Percentiles rank a stretch among this genome's conserved stretches.
Conservation (phyloP, 176 grass and related monocot species). For the Echinochloa phyllopogon region DNA sequence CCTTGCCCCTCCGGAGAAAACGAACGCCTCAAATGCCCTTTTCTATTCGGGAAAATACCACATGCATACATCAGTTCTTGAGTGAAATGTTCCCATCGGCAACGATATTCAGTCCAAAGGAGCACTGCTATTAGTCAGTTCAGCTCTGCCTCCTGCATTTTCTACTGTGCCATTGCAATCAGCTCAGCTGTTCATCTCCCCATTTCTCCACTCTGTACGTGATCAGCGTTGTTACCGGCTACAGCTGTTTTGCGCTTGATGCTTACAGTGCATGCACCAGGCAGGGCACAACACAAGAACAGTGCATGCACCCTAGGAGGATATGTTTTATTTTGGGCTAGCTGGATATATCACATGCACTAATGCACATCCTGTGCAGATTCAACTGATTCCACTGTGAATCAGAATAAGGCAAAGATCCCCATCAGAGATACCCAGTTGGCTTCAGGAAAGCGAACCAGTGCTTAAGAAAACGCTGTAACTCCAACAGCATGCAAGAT, state of each 20-base stretch:
- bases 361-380: too few species aligned
- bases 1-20: not conserved
- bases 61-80: not conserved
- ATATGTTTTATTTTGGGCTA: constrained; percentile 36
- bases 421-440: constrained; percentile 26
- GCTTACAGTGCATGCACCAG: constrained; percentile 20
- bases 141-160: not conserved
- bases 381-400: constrained; percentile 32
- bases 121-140: not conserved
- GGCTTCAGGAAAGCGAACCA: constrained; percentile 32
- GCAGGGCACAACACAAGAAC: not conserved
- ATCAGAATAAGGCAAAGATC: constrained; percentile 36
- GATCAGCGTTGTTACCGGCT: not conserved
- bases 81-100: not conserved
- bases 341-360: constrained; percentile 24
- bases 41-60: not conserved
- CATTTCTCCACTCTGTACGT: not conserved
- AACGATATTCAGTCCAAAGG: constrained; percentile 1
- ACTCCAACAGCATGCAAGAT: not conserved
- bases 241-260: not conserved
- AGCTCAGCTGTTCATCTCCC: not conserved
- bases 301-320: not conserved
- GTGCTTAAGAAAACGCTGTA: constrained; percentile 32
- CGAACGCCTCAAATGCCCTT: not conserved
- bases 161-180: not conserved